A percentile compares a stretch with the other conserved stretches of the same genome.
These are phyloP conservation scores for Ambrosiella xylebori DNA, from an alignment of 2,329 filamentous ascomycete genomes.

Conservation along the genomic window DNA sequence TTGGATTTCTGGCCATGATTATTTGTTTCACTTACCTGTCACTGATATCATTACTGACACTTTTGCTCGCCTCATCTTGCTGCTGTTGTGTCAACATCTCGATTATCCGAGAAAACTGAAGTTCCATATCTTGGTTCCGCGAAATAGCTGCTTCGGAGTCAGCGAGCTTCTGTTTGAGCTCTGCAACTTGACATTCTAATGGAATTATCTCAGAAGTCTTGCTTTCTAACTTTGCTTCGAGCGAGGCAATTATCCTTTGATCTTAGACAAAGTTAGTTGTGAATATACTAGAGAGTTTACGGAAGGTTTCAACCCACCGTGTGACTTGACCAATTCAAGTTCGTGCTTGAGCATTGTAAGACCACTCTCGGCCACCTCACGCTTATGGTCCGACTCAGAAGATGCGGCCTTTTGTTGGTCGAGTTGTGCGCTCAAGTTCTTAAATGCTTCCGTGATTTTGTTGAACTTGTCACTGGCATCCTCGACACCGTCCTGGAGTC, in stretches of 20 bases:
- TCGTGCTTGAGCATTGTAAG: background rate
- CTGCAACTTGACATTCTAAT: background rate
- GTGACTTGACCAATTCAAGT: background rate
- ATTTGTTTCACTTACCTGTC: too few relatives aligned
- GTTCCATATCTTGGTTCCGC: constrained; percentile 1
- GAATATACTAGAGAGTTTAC: background rate
- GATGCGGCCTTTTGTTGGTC: background rate
- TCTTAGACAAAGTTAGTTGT: constrained; percentile 2
- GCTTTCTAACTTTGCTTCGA: background rate
- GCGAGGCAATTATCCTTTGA: background rate
- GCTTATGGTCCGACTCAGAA: background rate
- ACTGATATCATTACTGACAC: too few relatives aligned
- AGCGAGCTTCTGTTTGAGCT: constrained; percentile 5
- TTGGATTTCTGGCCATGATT: too few relatives aligned
- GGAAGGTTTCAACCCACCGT: background rate
- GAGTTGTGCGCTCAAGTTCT: background rate
- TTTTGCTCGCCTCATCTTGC: too few relatives aligned
- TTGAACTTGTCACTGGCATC: background rate
- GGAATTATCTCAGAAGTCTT: constrained; percentile 2
- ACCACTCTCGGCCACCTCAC: background rate
- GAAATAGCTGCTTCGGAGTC: background rate
- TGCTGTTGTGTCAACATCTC: background rate
- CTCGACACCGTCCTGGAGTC: background rate
- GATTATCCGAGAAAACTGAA: background rate
- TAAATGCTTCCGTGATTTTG: background rate